phyloP scores from a whole-genome alignment of 495 filamentous ascomycete genomes.

The Aspergillus campestris region DNA sequence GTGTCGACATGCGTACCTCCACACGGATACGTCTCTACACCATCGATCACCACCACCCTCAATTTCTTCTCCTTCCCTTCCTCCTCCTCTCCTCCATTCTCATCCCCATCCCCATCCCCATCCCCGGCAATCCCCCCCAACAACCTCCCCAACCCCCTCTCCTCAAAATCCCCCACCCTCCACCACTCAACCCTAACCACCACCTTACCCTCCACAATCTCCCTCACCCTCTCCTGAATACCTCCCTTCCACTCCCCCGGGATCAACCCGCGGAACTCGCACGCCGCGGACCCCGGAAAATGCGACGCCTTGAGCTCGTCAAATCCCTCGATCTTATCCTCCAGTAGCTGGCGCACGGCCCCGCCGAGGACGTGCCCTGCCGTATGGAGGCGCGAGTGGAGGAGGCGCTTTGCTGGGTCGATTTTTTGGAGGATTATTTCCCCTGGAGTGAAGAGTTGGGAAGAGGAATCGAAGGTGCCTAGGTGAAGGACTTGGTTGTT shows the following conservation, averaged over 20 bases:
- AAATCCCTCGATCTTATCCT: constrained; percentile 39
- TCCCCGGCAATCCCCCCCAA: constrained; percentile 28
- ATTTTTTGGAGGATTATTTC: constrained; percentile 41
- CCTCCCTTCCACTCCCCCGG: constrained; percentile 47
- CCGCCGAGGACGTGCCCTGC: constrained; percentile 56
- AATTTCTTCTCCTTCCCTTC: constrained; percentile 25
- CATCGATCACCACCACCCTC: constrained; percentile 47
- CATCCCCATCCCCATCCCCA: too few species aligned
- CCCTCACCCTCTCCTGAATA: constrained; percentile 47
- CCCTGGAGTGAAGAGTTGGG: constrained; percentile 21
- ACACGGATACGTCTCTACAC: constrained; percentile 53
- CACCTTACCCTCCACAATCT: constrained; percentile 39
- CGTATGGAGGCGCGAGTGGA: constrained; percentile 55
- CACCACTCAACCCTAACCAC: constrained; percentile 54
- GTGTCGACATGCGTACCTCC: constrained; percentile 56
- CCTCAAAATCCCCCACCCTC: constrained; percentile 43
- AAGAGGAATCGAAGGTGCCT: constrained; percentile 35
- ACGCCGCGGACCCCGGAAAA: constrained; percentile 49
- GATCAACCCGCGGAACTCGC: constrained; percentile 53
- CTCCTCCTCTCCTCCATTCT: too few species aligned
- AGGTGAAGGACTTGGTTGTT: constrained; percentile 48
- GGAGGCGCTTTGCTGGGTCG: constrained; percentile 42
- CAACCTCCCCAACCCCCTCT: constrained; percentile 30
- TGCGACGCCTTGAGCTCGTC: constrained; percentile 57
- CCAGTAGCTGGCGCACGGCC: constrained; percentile 45